Evolutionary conservation across 768 basidiomycete genomes (phyloP).

Genomic region (Agaricus blazei): DNA sequence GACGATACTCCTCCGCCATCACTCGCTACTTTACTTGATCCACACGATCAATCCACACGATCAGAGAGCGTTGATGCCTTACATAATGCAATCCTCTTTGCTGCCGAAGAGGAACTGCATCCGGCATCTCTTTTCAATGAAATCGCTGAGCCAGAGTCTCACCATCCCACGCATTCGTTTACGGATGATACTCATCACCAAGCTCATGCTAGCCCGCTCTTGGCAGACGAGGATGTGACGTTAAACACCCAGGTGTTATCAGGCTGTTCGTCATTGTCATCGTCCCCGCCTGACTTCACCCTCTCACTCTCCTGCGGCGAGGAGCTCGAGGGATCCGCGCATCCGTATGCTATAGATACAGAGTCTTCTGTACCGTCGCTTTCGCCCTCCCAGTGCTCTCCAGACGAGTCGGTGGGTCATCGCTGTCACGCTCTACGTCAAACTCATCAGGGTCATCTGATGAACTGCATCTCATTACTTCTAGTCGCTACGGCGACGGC

Average conservation of each 20-base stretch:
- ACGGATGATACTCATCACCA: not conserved
- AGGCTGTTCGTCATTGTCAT: not conserved
- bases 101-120: not conserved
- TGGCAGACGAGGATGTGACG: not conserved
- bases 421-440: slow-evolving; percentile 36
- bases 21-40: not conserved
- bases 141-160: not conserved
- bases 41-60: not conserved
- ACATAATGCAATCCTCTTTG: not conserved
- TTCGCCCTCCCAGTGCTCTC: slow-evolving; percentile 16
- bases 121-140: not conserved
- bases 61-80: not conserved
- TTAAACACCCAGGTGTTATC: not conserved
- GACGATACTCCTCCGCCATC: not conserved
- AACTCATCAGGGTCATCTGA: slow-evolving; percentile 25
- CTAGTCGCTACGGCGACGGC: slow-evolving; percentile 9
- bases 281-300: not conserved
- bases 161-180: not conserved
- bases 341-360: slow-evolving; percentile 13
- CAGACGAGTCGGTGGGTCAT: slow-evolving; percentile 15
- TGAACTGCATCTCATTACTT: slow-evolving; percentile 12
- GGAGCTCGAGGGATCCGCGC: slow-evolving; percentile 8
- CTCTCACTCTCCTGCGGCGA: not conserved
- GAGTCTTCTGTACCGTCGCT: slow-evolving; percentile 26
- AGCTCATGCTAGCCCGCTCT: not conserved